Conservation (phyloP, 2,329 filamentous ascomycete species). For the Botrytis hyacinthi region DNA sequence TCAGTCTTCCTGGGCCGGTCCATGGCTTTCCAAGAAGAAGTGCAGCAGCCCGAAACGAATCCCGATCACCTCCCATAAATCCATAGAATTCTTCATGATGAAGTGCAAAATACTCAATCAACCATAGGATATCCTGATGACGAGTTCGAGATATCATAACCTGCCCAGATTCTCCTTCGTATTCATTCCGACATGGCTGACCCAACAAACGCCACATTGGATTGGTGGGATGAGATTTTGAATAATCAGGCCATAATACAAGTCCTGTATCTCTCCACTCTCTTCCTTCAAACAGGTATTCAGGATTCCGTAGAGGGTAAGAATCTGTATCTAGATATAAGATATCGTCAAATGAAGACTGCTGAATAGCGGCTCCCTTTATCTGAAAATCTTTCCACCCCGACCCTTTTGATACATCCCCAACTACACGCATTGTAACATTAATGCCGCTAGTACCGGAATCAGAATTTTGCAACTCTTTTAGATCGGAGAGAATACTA, state of each 20-base stretch:
- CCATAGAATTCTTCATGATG: conserved; percentile 26
- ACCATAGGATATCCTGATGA: conserved; percentile 28
- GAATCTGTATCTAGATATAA: conserved; percentile 29
- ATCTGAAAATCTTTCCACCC: conserved; percentile 30
- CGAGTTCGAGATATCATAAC: conserved; percentile 25
- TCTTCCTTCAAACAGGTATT: conserved; percentile 26
- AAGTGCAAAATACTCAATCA: conserved; percentile 28
- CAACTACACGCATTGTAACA: conserved; percentile 24
- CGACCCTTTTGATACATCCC: conserved; percentile 25
- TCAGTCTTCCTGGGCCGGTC: conserved; percentile 25
- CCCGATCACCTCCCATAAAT: conserved; percentile 29
- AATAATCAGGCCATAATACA: conserved; percentile 28
- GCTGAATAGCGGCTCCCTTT: conserved; percentile 28
- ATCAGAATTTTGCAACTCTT: background rate
- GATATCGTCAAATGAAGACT: conserved; percentile 29
- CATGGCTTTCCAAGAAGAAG: conserved; percentile 24
- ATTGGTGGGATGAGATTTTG: conserved; percentile 28
- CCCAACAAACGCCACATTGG: conserved; percentile 27
- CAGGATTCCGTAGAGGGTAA: conserved; percentile 25
- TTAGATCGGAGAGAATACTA: conserved; percentile 1
- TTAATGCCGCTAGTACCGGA: background rate
- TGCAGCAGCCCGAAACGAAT: conserved; percentile 27
- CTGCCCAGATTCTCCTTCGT: conserved; percentile 29
- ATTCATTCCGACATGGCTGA: conserved; percentile 26
- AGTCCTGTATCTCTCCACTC: conserved; percentile 27